phyloP scores from a whole-genome alignment of 2,329 filamentous ascomycete genomes.

The Botryosphaeria dothidea region DNA sequence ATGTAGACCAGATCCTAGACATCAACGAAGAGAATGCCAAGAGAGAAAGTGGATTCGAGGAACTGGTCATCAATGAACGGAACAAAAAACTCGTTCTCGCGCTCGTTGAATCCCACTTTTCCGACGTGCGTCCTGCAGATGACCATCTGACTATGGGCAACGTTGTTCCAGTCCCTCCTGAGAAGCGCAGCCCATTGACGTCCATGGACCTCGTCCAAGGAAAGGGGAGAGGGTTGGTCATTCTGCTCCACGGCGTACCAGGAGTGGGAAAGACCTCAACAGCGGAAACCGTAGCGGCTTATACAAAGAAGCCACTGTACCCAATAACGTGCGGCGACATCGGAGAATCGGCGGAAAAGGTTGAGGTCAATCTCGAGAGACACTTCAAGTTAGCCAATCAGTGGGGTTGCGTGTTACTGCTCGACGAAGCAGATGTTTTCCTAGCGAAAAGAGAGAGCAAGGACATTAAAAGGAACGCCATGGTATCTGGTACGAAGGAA shows the following conservation, averaged over 20 bases:
- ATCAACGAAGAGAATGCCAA: too few relatives aligned
- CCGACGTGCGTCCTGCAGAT: too few relatives aligned
- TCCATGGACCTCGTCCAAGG: constrained; percentile 33
- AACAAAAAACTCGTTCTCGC: too few relatives aligned
- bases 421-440: constrained; percentile 19
- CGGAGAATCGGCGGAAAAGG: neutral
- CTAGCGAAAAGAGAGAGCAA: neutral
- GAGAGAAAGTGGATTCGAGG: too few relatives aligned
- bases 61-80: too few relatives aligned
- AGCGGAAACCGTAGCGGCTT: constrained; percentile 34
- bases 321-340: constrained; percentile 22
- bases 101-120: too few relatives aligned
- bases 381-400: neutral
- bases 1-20: too few relatives aligned
- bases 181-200: too few relatives aligned
- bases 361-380: neutral
- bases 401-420: neutral
- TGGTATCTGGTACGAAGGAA: too few relatives aligned
- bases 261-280: constrained; percentile 27
- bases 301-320: constrained; percentile 31
- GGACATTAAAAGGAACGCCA: neutral
- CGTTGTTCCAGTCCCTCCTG: too few relatives aligned
- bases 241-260: constrained; percentile 12
- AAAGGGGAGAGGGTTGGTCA: constrained; percentile 26
- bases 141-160: too few relatives aligned